A percentile compares a stretch with the other conserved stretches of the same genome.
Evolutionary conservation across 1,284 basidiomycete genomes (phyloP).

Genomic region (Moniliophthora roreri): DNA sequence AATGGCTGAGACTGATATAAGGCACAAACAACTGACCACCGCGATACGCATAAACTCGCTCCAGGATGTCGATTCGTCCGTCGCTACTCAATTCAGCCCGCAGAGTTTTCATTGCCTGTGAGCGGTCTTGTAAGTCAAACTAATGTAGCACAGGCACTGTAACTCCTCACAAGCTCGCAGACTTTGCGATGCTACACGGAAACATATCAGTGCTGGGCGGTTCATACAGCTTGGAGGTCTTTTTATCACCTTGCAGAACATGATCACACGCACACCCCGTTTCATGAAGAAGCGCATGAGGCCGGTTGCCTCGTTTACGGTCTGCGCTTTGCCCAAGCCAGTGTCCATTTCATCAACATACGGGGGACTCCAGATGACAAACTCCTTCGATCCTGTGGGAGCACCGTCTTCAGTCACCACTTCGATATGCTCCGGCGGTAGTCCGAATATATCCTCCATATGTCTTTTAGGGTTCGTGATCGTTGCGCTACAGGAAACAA

Average conservation of each 20-base stretch:
- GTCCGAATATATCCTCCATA: conserved; percentile 75
- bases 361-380: conserved; percentile 77
- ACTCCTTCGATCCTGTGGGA: conserved; percentile 79
- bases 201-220: too few species aligned
- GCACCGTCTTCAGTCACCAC: conserved; percentile 83
- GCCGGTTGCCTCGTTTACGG: conserved; percentile 71
- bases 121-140: conserved; percentile 1
- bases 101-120: conserved; percentile 78
- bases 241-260: conserved; percentile 79
- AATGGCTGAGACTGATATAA: background rate
- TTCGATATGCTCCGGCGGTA: conserved; percentile 62
- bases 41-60: conserved; percentile 82
- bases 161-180: conserved; percentile 72
- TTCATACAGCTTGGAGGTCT: background rate
- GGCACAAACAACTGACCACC: conserved; percentile 51
- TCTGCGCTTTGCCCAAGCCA: conserved; percentile 56
- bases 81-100: conserved; percentile 73
- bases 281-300: conserved; percentile 85
- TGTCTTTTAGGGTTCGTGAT: conserved; percentile 78
- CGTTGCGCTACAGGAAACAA: conserved; percentile 90
- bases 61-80: conserved; percentile 75
- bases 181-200: conserved; percentile 65
- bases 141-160: background rate
- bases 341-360: conserved; percentile 60
- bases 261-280: conserved; percentile 76